A percentile compares a stretch with the other conserved stretches of the same genome.
phyloP scores from a whole-genome alignment of 2,329 filamentous ascomycete genomes.

The Penicillium corylophilum region DNA sequence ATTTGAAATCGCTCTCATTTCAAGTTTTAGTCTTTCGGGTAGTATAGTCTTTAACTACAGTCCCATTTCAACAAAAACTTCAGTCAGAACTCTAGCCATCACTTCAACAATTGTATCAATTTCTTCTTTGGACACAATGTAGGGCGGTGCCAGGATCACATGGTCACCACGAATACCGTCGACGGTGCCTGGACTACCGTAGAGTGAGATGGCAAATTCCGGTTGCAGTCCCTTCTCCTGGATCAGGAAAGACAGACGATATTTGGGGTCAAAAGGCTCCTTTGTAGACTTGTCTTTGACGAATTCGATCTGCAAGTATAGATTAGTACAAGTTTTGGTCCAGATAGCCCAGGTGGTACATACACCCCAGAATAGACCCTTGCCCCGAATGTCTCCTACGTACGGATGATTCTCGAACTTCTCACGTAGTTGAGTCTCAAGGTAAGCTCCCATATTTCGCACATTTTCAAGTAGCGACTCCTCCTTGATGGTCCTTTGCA shows the following conservation, averaged over 20 bases:
- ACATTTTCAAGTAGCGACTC: constrained; percentile 62
- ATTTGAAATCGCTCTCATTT: background rate
- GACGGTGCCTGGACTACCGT: constrained; percentile 62
- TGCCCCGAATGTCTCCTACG: constrained; percentile 60
- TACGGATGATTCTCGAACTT: constrained; percentile 47
- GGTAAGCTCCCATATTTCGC: constrained; percentile 49
- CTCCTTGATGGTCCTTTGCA: constrained; percentile 60
- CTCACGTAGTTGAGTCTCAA: constrained; percentile 45
- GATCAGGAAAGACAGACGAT: constrained; percentile 49
- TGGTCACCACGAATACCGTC: constrained; percentile 66
- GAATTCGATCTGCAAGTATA: constrained; percentile 51
- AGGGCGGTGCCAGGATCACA: constrained; percentile 67
- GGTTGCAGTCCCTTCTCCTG: constrained; percentile 51
- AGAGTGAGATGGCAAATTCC: constrained; percentile 57
- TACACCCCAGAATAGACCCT: constrained; percentile 60
- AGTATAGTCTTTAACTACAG: background rate
- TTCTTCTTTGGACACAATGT: constrained; percentile 59
- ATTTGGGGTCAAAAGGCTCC: constrained; percentile 50
- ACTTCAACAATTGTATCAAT: constrained; percentile 56
- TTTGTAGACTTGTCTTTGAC: constrained; percentile 57
- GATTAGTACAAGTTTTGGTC: background rate
- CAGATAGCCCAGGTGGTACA: constrained; percentile 27
- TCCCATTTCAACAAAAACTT: constrained; percentile 42
- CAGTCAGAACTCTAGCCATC: constrained; percentile 52
- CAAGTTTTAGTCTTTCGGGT: background rate